These are phyloP conservation scores for Penicillium expansum DNA, from an alignment of 2,329 filamentous ascomycete species.

Conservation along the genomic window DNA sequence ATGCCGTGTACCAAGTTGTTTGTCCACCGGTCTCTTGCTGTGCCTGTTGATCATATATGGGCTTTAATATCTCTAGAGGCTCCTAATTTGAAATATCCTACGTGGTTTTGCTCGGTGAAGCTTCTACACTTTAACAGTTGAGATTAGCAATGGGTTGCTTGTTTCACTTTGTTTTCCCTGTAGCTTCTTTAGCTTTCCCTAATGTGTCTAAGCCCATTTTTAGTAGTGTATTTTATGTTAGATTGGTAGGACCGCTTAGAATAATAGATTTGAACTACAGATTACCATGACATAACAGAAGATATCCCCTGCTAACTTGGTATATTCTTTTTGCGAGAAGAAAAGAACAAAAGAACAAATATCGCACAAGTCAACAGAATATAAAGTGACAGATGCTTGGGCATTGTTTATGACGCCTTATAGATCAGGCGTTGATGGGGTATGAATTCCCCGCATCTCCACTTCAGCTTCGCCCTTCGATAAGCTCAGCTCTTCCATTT, in stretches of 20 bases:
- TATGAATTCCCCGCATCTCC: constrained; percentile 1
- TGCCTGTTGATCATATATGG: no score
- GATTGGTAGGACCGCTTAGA: neutral
- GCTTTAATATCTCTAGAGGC: neutral
- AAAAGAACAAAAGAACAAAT: no score
- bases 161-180: no score
- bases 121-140: neutral
- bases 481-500: neutral
- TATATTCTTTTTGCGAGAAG: fast-evolving
- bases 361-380: neutral
- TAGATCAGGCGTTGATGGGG: neutral
- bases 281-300: neutral
- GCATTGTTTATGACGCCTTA: neutral
- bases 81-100: neutral
- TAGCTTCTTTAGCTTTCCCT: neutral
- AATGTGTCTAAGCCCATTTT: neutral
- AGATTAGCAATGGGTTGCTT: neutral
- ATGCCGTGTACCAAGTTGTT: neutral
- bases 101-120: neutral
- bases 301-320: neutral
- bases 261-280: neutral
- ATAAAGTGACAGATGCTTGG: neutral
- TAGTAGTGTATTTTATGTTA: neutral
- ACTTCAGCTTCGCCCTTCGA: neutral
- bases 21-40: neutral